Base-by-base conservation (phyloP, 106 monocot species). In the Acorus gramineus region DNA sequence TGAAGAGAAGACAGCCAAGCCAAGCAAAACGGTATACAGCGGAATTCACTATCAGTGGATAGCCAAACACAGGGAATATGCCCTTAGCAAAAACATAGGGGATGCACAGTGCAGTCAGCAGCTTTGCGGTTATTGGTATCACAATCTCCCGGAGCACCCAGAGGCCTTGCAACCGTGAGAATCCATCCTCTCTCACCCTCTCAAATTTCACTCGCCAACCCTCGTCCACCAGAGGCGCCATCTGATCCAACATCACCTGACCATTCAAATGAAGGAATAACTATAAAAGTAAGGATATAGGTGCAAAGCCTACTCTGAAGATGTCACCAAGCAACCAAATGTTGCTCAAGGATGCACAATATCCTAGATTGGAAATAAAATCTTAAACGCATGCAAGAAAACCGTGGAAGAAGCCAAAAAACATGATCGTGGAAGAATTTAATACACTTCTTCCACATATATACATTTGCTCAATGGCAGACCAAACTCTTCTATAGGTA, bases 191-290 rank as follows among this genome's bases (percentile, higher is more conserved):
- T 71, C 76, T 81, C 4, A 98, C 98, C 54, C 85, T 82, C 63
- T 83, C 89, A 61, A 98, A 87, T 60, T 98, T 98, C 2, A 59
- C 49, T 1, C 92, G 80, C 98, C 98, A 98, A 63, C 77, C 85
- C 66, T 98, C 98, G 65, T 98, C 85, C 14, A 98, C 85, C 68
- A 98, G 62, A 3, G 90, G 90, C 46, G 85, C 79, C 98, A 98
- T 98, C 52, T 98, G 98, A 59, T 98, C 92, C 66, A 98, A 66
- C 88, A 92, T 98, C 45, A 89, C 92, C 98, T 98, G 67, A 28
- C 1, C 28, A 28, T 54, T 64, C n/a, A 8, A 60, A 46, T 46
- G 12, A 56, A 28, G 28, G 28, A 28, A 28, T 28, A 28, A 28
- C 28, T 8, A 51, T 2, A 50, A 69, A 69, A 48, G 7, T 8